phyloP scores from a whole-genome alignment of 768 basidiomycete species.

The Nidularia pulvinata region DNA sequence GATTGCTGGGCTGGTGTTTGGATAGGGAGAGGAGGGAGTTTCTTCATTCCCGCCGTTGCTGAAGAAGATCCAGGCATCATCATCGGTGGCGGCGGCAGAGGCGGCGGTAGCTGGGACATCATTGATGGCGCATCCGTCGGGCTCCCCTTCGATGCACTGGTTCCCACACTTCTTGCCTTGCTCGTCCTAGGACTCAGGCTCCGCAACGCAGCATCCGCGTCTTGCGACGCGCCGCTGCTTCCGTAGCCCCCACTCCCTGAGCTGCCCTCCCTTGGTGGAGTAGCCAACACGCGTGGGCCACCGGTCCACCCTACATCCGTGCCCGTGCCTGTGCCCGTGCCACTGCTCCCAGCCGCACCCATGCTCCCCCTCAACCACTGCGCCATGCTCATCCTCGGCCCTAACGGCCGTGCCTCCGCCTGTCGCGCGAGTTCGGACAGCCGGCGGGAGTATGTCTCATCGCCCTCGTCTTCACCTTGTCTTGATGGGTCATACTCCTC shows the following conservation, averaged over 20 bases:
- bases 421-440: background rate
- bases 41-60: background rate
- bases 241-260: too few species aligned
- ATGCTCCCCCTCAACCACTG: too few species aligned
- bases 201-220: conserved; percentile 36
- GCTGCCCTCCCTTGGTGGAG: background rate
- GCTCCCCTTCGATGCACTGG: too few species aligned
- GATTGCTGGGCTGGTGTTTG: conserved; percentile 4
- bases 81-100: background rate
- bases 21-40: background rate
- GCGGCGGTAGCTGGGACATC: background rate
- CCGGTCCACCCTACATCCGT: conserved; percentile 17
- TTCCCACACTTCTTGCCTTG: conserved; percentile 12
- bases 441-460: too few species aligned
- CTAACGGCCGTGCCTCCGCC: background rate
- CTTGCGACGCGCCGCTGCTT: too few species aligned
- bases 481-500: background rate
- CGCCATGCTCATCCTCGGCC: background rate
- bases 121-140: too few species aligned
- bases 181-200: conserved; percentile 45
- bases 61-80: background rate
- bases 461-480: too few species aligned
- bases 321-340: background rate
- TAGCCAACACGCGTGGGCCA: conserved; percentile 22
- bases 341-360: too few species aligned